Evolutionary conservation across 768 basidiomycete species (phyloP).

Genomic region (Harrya chromipes): DNA sequence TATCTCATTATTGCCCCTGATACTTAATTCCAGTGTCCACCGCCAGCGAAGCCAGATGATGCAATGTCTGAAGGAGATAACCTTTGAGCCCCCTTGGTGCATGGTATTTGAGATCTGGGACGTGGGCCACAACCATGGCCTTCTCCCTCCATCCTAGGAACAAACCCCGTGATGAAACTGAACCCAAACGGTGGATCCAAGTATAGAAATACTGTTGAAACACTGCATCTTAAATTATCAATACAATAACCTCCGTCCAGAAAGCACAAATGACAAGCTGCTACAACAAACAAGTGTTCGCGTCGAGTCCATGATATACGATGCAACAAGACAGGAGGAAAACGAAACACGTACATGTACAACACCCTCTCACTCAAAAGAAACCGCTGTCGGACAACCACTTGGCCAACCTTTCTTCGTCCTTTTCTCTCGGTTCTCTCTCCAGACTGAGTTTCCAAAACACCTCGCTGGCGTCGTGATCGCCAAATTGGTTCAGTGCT

Average conservation of each 20-base stretch:
- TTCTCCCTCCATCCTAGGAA: too few relatives aligned
- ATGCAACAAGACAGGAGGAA: not conserved
- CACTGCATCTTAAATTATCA: constrained; percentile 7
- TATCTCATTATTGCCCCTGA: too few relatives aligned
- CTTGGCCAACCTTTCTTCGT: constrained; percentile 47
- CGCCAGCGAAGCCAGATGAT: too few relatives aligned
- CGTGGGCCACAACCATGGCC: too few relatives aligned
- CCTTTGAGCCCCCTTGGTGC: too few relatives aligned
- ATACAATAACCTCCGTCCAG: constrained; percentile 2
- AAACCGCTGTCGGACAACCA: constrained; percentile 41
- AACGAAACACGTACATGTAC: not conserved
- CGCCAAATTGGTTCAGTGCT: constrained; percentile 35
- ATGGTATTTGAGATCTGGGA: too few relatives aligned
- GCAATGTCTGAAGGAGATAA: too few relatives aligned
- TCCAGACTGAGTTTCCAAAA: constrained; percentile 47
- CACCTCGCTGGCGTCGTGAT: constrained; percentile 32
- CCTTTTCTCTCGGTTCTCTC: constrained; percentile 54
- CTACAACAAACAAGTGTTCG: not conserved
- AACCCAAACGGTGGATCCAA: too few relatives aligned
- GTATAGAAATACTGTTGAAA: too few relatives aligned
- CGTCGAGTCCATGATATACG: too few relatives aligned
- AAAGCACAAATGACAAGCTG: not conserved
- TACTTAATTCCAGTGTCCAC: too few relatives aligned
- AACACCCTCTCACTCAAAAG: constrained; percentile 16
- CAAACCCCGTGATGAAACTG: too few relatives aligned